A percentile compares a stretch with the other conserved stretches of the same genome.
phyloP scores from a whole-genome alignment of 345 rosid genomes.

The Sonneratia caseolaris region DNA sequence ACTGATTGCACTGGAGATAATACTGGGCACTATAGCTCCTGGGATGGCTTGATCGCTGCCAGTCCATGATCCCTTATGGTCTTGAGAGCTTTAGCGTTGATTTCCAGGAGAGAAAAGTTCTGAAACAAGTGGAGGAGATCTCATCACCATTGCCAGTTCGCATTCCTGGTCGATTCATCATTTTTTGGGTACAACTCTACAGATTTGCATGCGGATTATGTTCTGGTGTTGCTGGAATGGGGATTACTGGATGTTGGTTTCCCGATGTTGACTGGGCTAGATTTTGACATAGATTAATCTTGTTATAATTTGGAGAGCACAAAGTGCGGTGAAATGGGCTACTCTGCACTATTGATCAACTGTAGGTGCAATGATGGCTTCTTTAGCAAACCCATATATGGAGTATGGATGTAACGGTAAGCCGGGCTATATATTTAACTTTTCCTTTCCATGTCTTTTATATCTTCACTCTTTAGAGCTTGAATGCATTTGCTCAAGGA shows the following conservation, averaged over 20 bases:
- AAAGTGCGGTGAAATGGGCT: too few relatives aligned
- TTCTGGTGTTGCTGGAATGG: background rate
- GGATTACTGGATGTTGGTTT: background rate
- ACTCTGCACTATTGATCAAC: too few relatives aligned
- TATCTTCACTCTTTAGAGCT: too few relatives aligned
- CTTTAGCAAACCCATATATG: too few relatives aligned
- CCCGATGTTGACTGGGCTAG: background rate
- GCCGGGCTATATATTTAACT: too few relatives aligned
- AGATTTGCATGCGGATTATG: background rate
- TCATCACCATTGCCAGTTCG: background rate
- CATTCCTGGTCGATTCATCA: background rate
- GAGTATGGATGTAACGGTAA: too few relatives aligned
- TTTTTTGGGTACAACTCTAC: background rate
- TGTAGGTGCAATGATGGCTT: too few relatives aligned
- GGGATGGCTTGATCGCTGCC: background rate
- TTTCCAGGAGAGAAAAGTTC: background rate
- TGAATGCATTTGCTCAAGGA: too few relatives aligned
- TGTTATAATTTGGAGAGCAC: too few relatives aligned
- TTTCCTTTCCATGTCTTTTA: too few relatives aligned
- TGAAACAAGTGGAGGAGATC: background rate
- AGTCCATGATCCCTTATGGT: background rate
- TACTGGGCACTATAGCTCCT: background rate
- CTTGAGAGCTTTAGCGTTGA: background rate
- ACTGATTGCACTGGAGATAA: background rate
- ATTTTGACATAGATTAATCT: too few relatives aligned